Conservation (phyloP, 805 yeast species). For the Henningerozyma blattae region DNA sequence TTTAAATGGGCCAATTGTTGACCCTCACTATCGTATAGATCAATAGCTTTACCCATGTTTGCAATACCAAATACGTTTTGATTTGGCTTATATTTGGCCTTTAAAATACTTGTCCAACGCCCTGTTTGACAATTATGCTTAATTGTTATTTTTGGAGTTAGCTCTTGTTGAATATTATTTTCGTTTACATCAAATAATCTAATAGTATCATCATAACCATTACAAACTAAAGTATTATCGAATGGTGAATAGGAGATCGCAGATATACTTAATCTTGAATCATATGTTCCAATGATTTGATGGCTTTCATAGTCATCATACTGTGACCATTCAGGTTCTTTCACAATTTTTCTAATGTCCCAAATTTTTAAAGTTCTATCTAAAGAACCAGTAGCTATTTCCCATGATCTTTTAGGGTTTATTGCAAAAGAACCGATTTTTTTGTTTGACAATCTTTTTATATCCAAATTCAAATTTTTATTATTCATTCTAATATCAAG, state of each 20-base stretch:
- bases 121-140: slow-evolving; percentile 95
- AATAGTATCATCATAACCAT: slow-evolving; percentile 85
- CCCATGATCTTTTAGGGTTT: slow-evolving; percentile 54
- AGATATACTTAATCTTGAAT: slow-evolving; percentile 70
- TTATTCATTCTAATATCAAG: slow-evolving; percentile 50
- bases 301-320: slow-evolving; percentile 30
- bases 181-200: slow-evolving; percentile 50
- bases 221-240: slow-evolving; percentile 62
- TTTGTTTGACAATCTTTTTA: slow-evolving; percentile 68
- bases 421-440: slow-evolving; percentile 84
- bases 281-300: slow-evolving; percentile 41
- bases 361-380: slow-evolving; percentile 78
- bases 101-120: slow-evolving; percentile 87
- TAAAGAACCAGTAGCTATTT: slow-evolving; percentile 78
- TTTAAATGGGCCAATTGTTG: slow-evolving; percentile 65
- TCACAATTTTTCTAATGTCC: slow-evolving; percentile 57
- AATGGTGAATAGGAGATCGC: slow-evolving; percentile 68
- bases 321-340: slow-evolving; percentile 44
- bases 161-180: slow-evolving; percentile 17
- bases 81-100: slow-evolving; percentile 72
- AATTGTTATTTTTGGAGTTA: slow-evolving; percentile 52
- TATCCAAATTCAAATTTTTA: slow-evolving; percentile 11
- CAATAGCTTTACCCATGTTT: slow-evolving; percentile 83
- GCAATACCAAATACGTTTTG: slow-evolving; percentile 81
- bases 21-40: slow-evolving; percentile 70